Evolutionary conservation across 1,139 yeast species (phyloP), one percentile per base, ranked within the genome.

Genomic region (Hansenula lynferdii): DNA sequence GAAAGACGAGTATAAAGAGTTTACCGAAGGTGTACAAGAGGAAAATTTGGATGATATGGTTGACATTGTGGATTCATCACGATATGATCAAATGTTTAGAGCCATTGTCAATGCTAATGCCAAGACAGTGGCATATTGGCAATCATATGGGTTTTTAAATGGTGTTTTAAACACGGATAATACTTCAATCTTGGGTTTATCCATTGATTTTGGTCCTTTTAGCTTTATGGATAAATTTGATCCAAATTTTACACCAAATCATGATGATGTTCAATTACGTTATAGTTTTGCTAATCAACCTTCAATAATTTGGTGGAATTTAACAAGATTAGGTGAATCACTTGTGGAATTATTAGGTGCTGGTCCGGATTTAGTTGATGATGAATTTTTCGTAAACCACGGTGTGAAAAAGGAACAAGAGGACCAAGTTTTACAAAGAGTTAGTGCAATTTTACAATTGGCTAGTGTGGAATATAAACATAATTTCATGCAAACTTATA

Each of bases 151-250:
- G 3, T 89, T 90, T 54, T 64, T 90, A 53, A 92, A 92, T 54
- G 98, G 98, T 7, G 98, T 92, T 3, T 67, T 92, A 43, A 92
- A 92, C 57, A 90, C 97, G 0, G 98, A 92, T 57, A 92, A 92
- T 56, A 87, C 96, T 0, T 86, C 96, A 0, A 70, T 92, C 8
- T 57, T 83, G 33, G 98, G 98, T 0, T 66, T 90, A 14, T 78
- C 96, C 0, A 77, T 92, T 62, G 98, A 92, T 60, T 92, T 83
- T 58, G 98, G 98, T 5, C 98, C 98, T 1, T 92, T 86, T 64
- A 85, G 95, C 19, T 85, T 89, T 40, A 70, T 85, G 80, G 97
- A 90, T 56, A 77, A 76, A 41, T 92, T 82, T 57, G 81, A 87
- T 54, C 90, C 95, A 8, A 61, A 72, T 38, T 90, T 75, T 56